Conservation (phyloP, 192 early-diverging fungal genomes). For the Coemansia sp. region DNA sequence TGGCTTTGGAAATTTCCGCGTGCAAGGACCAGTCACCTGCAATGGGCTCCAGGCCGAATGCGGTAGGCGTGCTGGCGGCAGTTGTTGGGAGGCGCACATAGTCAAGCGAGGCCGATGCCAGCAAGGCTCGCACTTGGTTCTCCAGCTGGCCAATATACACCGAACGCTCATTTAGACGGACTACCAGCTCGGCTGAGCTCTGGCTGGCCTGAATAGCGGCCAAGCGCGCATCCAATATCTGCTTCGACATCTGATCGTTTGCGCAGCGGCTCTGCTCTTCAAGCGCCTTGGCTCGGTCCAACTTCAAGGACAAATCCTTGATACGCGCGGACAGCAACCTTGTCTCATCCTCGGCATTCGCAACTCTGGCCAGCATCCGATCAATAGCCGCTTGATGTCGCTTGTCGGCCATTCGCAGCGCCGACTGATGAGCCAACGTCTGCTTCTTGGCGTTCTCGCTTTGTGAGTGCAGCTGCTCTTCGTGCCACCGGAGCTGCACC, state of each 20-base stretch:
- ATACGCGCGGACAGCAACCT: slow-evolving; percentile 14
- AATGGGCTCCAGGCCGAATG: slow-evolving; percentile 1
- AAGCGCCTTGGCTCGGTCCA: slow-evolving; percentile 13
- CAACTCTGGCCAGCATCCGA: slow-evolving; percentile 18
- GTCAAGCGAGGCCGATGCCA: not conserved
- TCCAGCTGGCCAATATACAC: slow-evolving; percentile 30
- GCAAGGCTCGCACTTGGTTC: slow-evolving; percentile 9
- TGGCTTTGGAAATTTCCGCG: slow-evolving; percentile 46
- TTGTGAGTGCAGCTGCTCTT: slow-evolving; percentile 25
- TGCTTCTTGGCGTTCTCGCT: slow-evolving; percentile 15
- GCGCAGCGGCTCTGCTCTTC: slow-evolving; percentile 7
- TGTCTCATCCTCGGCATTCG: slow-evolving; percentile 20
- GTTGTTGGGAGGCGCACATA: not conserved
- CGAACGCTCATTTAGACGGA: slow-evolving; percentile 23
- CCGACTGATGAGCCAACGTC: slow-evolving; percentile 16
- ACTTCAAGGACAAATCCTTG: slow-evolving; percentile 22
- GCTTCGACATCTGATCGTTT: slow-evolving; percentile 9
- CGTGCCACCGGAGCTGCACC: slow-evolving; percentile 26
- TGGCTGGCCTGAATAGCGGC: slow-evolving; percentile 11
- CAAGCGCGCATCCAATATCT: slow-evolving; percentile 22
- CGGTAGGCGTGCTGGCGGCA: not conserved
- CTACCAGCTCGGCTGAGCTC: slow-evolving; percentile 17
- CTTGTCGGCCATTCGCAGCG: slow-evolving; percentile 19
- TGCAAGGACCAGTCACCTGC: slow-evolving; percentile 15
- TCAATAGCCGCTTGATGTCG: slow-evolving; percentile 21